Base-by-base conservation (phyloP, 179 eudicot species). In the Corrigiola litoralis region DNA sequence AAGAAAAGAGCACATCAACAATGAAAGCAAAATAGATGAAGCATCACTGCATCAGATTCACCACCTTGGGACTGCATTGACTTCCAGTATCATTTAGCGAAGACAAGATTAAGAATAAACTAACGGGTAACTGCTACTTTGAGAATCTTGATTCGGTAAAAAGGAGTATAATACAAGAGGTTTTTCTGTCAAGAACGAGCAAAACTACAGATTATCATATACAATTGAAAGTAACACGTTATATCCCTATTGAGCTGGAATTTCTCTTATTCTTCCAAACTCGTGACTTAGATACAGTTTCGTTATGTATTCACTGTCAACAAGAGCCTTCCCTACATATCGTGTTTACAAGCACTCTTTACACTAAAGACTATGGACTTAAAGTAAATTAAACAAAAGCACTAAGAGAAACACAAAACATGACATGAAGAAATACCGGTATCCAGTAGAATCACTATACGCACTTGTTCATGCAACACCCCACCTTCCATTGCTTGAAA, bases 261-360 rank as follows among this genome's bases (percentile, higher is more conserved):
- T 53, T 32, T 3, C 29, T 63, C 42, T 50, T 49, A 25, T 45
- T 45, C 53, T n/a, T n/a, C n/a, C n/a, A n/a, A 31, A 40, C 45
- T 58, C 38, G n/a, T 40, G 66, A 65, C 58, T 25, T 72, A 72
- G 63, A 40, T 72, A 72, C 70, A 72, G 58, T 58, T 58, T 50
- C 34, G 24, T 50, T 57, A 65, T 50, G 70, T 72, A 72, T 65
- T 71, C 41, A 56, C 44, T 65, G 49, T 57, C 69, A 28, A 56
- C 45, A 55, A 57, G 41, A 47, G 40, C 32, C 54, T 65, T 31
- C 61, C 73, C n/a, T 69, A 69, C 20, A 41, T 20, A 28, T 5
- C 72, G 54, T n/a, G 72, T 68, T 50, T 68, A 60, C 63, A 54
- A 65, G 44, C 38, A 53, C 27, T 16, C 74, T 67, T 61, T 61